Evolutionary conservation across 108 stramenopile species (phyloP), one percentile per base, ranked within the genome.

Genomic region (Mediolabrus comicus): DNA sequence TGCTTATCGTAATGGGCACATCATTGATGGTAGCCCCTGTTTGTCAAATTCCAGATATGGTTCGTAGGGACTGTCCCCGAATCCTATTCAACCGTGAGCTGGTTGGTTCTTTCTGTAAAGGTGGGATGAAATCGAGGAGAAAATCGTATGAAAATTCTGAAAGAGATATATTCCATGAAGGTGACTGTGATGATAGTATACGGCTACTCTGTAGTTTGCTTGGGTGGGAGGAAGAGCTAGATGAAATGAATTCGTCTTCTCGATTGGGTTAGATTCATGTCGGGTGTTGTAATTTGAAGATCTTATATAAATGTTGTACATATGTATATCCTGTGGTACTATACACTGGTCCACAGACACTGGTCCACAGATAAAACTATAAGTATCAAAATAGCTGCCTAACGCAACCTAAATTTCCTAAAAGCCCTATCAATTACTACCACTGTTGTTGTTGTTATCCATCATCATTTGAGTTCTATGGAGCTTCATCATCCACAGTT

Each of bases 1-100:
- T 95, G 34, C 32, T 95, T 8, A 60, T 98, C 14, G 87, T 96
- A 14, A 85, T 96, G 87, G 97, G 97, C 54, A 96, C 97, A 4
- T 77, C 77, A 0, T 65, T 80, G 14, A 66, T 65, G 80, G 86
- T 85, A 0, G 77, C 68, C 9, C 86, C 86, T 3, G 89, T 90
- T 5, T 84, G 81, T 38, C 55, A 80, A 68, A 92, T 95, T 35
- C 93, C 93, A 1, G 65, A 85, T 19, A 86, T 86, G 84, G 87
- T 90, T 8, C 46, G 26, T 4, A 62, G 25, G 17, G n/a, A 61
- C 11, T 86, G 84, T 25, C 81, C 65, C 11, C 82, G 87, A 11
- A 74, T 86, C 0, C 56, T 95, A 3, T 76, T 95, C 36, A 95
- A 95, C 63, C 75, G 87, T 32, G 93, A 95, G 49, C 25, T 79